phyloP scores from a whole-genome alignment of 208 protist species.

The Novymonas esmeraldas region DNA sequence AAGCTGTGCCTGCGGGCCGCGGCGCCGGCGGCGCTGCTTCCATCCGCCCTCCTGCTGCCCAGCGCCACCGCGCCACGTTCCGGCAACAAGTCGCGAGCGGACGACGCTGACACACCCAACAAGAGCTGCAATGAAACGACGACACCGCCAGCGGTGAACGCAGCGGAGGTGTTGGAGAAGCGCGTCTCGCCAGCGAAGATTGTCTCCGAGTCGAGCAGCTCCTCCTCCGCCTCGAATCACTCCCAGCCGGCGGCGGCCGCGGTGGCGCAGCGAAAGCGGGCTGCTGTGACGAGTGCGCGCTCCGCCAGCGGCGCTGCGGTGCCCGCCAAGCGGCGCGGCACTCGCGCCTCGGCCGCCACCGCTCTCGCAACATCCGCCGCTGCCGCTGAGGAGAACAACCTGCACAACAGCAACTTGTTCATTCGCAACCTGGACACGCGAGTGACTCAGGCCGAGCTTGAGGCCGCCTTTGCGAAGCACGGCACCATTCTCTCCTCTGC shows the following conservation, averaged over 20 bases:
- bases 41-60: background rate
- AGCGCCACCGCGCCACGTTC: background rate
- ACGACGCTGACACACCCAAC: background rate
- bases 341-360: background rate
- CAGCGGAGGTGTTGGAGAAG: background rate
- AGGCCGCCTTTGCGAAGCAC: slow-evolving; percentile 40
- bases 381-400: slow-evolving; percentile 10
- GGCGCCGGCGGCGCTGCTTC: background rate
- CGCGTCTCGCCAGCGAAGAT: background rate
- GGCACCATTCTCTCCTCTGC: slow-evolving; percentile 55
- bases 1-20: background rate
- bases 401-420: slow-evolving; percentile 60
- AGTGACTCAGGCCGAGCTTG: slow-evolving; percentile 43
- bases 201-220: background rate
- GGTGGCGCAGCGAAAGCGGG: background rate
- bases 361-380: background rate
- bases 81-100: background rate
- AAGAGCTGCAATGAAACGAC: background rate
- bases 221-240: slow-evolving; percentile 7
- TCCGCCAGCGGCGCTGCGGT: background rate
- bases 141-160: slow-evolving; percentile 2
- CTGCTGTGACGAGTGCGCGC: background rate
- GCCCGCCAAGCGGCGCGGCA: slow-evolving; percentile 1
- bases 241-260: background rate
- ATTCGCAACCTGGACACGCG: slow-evolving; percentile 44